phyloP scores from a whole-genome alignment of 768 basidiomycete species.

The Xanthoconium stramineum region DNA sequence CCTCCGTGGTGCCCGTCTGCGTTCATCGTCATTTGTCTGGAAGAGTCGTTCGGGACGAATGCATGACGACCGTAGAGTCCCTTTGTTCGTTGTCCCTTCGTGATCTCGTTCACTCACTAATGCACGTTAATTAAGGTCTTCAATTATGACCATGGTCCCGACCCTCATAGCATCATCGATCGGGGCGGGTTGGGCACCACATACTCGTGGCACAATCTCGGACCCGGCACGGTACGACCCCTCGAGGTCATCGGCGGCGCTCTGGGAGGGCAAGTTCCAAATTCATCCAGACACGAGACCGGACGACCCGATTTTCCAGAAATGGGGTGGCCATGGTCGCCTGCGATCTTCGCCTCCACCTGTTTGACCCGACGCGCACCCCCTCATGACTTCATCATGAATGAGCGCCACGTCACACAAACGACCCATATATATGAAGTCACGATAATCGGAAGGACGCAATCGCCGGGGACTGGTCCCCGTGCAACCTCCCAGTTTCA shows the following conservation, averaged over 20 bases:
- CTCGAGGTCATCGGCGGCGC: conserved; percentile 74
- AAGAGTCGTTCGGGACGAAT: conserved; percentile 69
- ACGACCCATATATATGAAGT: conserved; percentile 9
- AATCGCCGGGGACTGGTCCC: conserved; percentile 9
- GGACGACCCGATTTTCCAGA: conserved; percentile 51
- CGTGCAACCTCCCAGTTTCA: background rate
- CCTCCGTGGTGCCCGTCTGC: conserved; percentile 84
- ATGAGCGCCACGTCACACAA: conserved; percentile 2
- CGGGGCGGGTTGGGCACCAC: conserved; percentile 62
- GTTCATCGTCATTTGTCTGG: conserved; percentile 80
- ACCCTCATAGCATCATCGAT: conserved; percentile 70
- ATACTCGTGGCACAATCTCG: conserved; percentile 54
- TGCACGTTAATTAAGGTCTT: conserved; percentile 49
- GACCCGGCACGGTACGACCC: conserved; percentile 78
- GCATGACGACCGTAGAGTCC: conserved; percentile 43
- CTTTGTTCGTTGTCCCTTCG: conserved; percentile 43
- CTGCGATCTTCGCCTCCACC: conserved; percentile 12
- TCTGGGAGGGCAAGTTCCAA: conserved; percentile 84
- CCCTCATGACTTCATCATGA: conserved; percentile 5
- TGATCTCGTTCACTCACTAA: conserved; percentile 10
- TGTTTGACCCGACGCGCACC: conserved; percentile 11
- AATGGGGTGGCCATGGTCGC: conserved; percentile 26
- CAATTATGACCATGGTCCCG: conserved; percentile 73
- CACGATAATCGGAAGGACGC: conserved; percentile 7
- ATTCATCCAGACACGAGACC: conserved; percentile 81